These are phyloP conservation scores for Parasitella parasitica DNA, from an alignment of 371 early-diverging fungal species.

Conservation along the genomic window DNA sequence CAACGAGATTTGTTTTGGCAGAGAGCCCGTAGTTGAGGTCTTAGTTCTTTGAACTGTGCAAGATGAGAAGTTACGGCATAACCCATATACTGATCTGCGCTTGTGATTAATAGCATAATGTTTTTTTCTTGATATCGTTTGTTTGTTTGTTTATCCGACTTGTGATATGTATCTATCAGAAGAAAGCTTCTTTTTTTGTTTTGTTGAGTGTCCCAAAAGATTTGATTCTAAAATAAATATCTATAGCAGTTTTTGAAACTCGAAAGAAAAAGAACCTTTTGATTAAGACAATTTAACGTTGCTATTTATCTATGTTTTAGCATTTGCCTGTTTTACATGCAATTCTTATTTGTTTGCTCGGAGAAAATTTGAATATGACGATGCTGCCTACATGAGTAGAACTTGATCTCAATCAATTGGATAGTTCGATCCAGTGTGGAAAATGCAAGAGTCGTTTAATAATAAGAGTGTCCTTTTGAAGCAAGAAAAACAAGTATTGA, in stretches of 20 bases:
- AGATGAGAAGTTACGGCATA: slow-evolving; percentile 41
- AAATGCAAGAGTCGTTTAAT: not conserved
- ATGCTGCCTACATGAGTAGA: not conserved
- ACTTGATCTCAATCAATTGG: not conserved
- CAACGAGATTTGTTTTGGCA: slow-evolving; percentile 28
- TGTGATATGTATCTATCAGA: not conserved
- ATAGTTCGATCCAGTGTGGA: not conserved
- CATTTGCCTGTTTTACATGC: not conserved
- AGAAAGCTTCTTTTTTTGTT: not conserved
- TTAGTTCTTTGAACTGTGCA: slow-evolving; percentile 24
- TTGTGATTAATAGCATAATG: slow-evolving; percentile 45
- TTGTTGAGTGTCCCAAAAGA: not conserved
- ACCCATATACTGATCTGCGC: slow-evolving; percentile 47
- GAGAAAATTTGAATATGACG: not conserved
- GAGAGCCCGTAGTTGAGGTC: slow-evolving; percentile 28
- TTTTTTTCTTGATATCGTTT: not conserved
- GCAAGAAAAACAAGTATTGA: not conserved
- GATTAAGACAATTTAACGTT: not conserved
- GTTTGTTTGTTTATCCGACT: not conserved
- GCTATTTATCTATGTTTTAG: slow-evolving; percentile 8
- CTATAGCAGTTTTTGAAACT: not conserved
- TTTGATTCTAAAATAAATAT: not conserved
- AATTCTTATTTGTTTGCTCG: slow-evolving; percentile 6
- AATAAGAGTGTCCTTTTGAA: not conserved
- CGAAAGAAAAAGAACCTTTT: not conserved